Evolutionary conservation across 805 yeast species (phyloP), one percentile per base, ranked within the genome.

Genomic region (Ogataea salicorniae): DNA sequence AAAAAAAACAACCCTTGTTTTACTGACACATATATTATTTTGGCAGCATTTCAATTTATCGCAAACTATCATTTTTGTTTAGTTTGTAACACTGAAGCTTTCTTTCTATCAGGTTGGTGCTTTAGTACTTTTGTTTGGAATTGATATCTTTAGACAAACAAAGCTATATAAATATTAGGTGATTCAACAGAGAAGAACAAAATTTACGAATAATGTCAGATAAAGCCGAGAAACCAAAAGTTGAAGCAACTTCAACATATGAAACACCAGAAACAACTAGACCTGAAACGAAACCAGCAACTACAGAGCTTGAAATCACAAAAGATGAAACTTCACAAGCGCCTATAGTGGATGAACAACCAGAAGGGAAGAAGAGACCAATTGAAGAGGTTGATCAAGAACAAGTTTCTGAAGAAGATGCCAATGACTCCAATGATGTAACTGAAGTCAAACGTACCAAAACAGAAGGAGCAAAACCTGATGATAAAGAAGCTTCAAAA

Each of bases 301-400:
- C 17, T 4, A 14, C 38, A 37, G 26, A 16, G 33, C 14, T 34
- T 13, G 39, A 20, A 29, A 22, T 22, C n/a, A 34, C 14, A 37
- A 31, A 46, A 5, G 53, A 49, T 13, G 40, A 23, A 17, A 36
- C 36, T 7, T 39, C 34, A 31, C 41, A 40, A 17, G 44, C 43
- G 11, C 48, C 37, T 13, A 46, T 31, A 7, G 47, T 16, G 13
- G 45, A 48, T 15, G 53, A 54, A 6, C 57, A 51, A 29, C 14
- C 39, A 39, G 48, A 35, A 23, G 53, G 46, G 18, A 54, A 52
- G 49, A 40, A 50, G 41, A 50, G 40, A 20, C 39, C 44, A 16
- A 39, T 42, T 34, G 46, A 43, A 6, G 51, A 46, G 36, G 22
- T 33, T 5, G 48, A 34, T 36, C 41, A 26, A 11, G 38, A 42